Evolutionary conservation across 1,284 basidiomycete genomes (phyloP).

Genomic region (Puccinia novopanici): DNA sequence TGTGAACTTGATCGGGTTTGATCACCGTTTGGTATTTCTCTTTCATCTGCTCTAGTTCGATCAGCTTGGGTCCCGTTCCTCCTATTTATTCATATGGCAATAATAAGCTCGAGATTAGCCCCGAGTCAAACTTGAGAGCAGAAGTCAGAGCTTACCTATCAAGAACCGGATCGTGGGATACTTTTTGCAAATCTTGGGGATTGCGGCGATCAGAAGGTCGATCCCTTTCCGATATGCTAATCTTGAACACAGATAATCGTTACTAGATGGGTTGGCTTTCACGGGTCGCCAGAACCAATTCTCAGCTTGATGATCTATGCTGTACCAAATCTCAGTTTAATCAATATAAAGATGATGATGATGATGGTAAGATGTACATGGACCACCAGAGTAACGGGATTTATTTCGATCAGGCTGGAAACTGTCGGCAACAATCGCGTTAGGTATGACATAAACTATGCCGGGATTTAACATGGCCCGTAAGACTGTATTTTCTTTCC

Average conservation of each 20-base stretch:
- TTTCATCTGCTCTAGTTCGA: conserved; percentile 92
- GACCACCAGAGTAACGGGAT: conserved; percentile 33
- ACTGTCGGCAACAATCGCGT: conserved; percentile 83
- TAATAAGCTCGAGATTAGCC: neutral
- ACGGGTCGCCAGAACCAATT: conserved; percentile 27
- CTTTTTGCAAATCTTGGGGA: conserved; percentile 79
- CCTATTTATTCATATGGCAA: conserved; percentile 56
- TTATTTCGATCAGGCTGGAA: conserved; percentile 62
- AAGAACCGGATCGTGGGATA: conserved; percentile 85
- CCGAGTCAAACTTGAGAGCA: neutral
- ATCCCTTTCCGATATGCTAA: conserved; percentile 95
- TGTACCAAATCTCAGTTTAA: conserved; percentile 21
- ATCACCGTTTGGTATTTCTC: conserved; percentile 74
- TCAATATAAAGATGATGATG: too few relatives aligned
- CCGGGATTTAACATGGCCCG: conserved; percentile 73
- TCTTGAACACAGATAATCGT: conserved; percentile 92
- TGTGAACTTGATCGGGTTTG: conserved; percentile 78
- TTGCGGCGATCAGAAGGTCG: conserved; percentile 87
- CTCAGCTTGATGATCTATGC: conserved; percentile 8
- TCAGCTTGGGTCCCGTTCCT: conserved; percentile 91
- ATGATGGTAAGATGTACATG: conserved; percentile 13
- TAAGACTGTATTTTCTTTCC: conserved; percentile 84
- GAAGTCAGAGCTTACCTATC: conserved; percentile 66
- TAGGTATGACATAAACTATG: conserved; percentile 87
- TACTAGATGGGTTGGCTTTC: conserved; percentile 64